phyloP scores from a whole-genome alignment of 1,284 basidiomycete species.

The Sanguinoderma infundibulare region DNA sequence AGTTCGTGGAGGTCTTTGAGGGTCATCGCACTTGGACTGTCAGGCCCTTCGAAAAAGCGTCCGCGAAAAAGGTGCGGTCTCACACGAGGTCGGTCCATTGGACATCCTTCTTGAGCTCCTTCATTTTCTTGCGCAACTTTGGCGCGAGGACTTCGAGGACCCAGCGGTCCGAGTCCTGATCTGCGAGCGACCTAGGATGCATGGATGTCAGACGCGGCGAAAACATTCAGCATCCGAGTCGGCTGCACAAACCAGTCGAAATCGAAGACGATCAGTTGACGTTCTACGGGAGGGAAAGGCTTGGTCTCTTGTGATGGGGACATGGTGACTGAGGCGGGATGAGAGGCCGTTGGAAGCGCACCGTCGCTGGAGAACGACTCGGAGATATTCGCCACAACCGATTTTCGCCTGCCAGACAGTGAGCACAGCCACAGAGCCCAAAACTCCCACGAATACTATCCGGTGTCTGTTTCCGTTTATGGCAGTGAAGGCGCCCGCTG shows the following conservation, averaged over 20 bases:
- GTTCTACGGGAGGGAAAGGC: constrained; percentile 45
- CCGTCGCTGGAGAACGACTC: too few relatives aligned
- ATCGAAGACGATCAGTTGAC: constrained; percentile 92
- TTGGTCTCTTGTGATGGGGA: background rate
- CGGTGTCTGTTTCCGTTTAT: too few relatives aligned
- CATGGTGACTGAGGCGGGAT: constrained; percentile 8
- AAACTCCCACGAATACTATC: too few relatives aligned
- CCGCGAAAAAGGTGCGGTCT: constrained; percentile 34
- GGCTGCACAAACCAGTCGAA: constrained; percentile 85
- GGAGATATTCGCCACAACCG: too few relatives aligned
- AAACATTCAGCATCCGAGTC: too few relatives aligned
- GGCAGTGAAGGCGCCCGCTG: too few relatives aligned
- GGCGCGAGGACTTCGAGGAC: constrained; percentile 92
- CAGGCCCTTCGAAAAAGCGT: background rate
- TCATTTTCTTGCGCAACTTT: constrained; percentile 84
- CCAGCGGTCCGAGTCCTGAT: constrained; percentile 98
- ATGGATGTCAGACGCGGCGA: background rate
- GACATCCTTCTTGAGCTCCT: constrained; percentile 64
- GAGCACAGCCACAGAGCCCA: too few relatives aligned
- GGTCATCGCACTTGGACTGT: constrained; percentile 57
- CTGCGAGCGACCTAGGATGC: constrained; percentile 79
- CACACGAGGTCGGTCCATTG: constrained; percentile 98
- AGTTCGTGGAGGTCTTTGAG: constrained; percentile 73
- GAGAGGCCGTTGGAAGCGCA: too few relatives aligned
- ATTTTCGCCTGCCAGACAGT: too few relatives aligned